Evolutionary conservation across 768 basidiomycete species (phyloP).

Genomic region (Hygrophoropsis aurantiaca): DNA sequence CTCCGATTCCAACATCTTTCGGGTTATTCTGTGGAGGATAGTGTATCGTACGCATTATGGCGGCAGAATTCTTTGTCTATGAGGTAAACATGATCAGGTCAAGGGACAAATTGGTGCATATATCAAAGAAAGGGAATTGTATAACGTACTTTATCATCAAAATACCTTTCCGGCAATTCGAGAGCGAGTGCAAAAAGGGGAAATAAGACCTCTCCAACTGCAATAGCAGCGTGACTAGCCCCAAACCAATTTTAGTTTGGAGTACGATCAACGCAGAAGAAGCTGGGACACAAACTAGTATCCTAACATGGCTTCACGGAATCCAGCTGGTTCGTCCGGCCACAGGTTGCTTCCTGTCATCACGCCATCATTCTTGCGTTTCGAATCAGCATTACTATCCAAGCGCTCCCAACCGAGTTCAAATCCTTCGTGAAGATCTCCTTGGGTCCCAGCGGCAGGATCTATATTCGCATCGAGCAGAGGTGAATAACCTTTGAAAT

Average conservation of each 20-base stretch:
- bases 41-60: conserved; percentile 65
- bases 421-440: conserved; percentile 91
- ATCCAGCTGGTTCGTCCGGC: conserved; percentile 63
- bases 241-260: background rate
- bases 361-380: conserved; percentile 43
- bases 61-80: conserved; percentile 62
- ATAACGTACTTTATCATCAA: conserved; percentile 61
- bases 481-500: conserved; percentile 78
- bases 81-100: background rate
- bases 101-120: background rate
- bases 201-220: conserved; percentile 58
- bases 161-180: conserved; percentile 57
- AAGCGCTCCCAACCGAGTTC: conserved; percentile 76
- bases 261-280: conserved; percentile 7
- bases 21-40: conserved; percentile 73
- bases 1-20: conserved; percentile 63
- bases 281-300: conserved; percentile 59
- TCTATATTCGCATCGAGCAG: conserved; percentile 74
- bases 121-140: background rate
- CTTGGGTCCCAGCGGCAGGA: conserved; percentile 54
- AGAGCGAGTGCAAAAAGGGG: conserved; percentile 72
- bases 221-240: conserved; percentile 49
- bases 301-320: conserved; percentile 54
- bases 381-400: conserved; percentile 20
- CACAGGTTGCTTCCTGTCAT: conserved; percentile 79